Percentiles rank a stretch among this genome's conserved stretches.
phyloP scores from a whole-genome alignment of 176 grass and related monocot genomes.

The Aegilops longissima region DNA sequence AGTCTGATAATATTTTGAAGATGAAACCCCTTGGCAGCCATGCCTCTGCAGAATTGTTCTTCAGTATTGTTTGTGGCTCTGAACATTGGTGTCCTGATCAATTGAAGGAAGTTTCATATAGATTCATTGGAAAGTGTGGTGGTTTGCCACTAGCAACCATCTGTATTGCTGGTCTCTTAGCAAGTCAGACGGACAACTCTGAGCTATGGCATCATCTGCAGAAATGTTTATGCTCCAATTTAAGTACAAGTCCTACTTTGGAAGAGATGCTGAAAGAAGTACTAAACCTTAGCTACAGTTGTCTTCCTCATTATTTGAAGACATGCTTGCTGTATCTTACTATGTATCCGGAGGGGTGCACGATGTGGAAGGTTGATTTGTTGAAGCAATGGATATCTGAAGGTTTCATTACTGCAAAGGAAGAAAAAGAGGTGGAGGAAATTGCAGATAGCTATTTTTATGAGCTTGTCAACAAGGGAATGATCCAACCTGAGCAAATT shows the following conservation, averaged over 20 bases:
- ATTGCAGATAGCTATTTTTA: neutral
- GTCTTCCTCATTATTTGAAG: slow-evolving; percentile 15
- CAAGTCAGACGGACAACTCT: neutral
- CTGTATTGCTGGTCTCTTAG: neutral
- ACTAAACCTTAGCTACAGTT: neutral
- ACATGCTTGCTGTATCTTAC: neutral
- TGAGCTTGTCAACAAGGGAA: neutral
- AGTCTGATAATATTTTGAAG: neutral
- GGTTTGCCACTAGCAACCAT: neutral
- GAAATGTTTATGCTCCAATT: neutral
- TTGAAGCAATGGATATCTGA: neutral
- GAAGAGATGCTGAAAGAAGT: neutral
- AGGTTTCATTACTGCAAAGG: neutral
- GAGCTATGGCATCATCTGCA: neutral
- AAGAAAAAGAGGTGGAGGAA: neutral
- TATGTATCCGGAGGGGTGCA: neutral
- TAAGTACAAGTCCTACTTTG: neutral
- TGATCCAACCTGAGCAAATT: neutral
- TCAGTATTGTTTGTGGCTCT: neutral
- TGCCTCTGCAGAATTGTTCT: neutral
- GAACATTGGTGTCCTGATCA: neutral
- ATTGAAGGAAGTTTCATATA: neutral
- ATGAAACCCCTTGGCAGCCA: neutral
- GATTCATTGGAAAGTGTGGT: neutral
- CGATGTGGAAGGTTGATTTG: neutral